Base-by-base conservation (phyloP, 257 asterid genomes). In the Galeopsis tetrahit region DNA sequence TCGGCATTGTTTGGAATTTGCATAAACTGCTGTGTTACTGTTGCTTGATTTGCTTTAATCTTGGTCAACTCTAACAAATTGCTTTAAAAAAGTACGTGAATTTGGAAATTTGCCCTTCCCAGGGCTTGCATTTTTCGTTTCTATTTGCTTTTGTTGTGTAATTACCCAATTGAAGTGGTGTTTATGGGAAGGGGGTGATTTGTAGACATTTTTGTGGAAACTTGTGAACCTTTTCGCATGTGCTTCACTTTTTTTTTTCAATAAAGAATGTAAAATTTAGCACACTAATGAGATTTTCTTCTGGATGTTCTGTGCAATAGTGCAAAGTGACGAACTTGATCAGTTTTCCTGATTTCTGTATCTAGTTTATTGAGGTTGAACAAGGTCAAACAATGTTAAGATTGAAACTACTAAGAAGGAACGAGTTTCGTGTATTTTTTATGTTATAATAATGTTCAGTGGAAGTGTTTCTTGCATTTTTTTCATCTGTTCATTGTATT, bases 1-100 rank as follows among this genome's bases (percentile, higher is more conserved):
- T 56, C 63, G 3, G 77, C 85, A 66, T 81, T 76, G 63, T 42
- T 9, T 46, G 80, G 39, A 70, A 58, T 73, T 75, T 63, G 79
- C 66, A 15, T 46, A 17, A 31, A 52, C 17, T 63, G 10, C 42
- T 42, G 28, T 33, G 40, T 56, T 7, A 40, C 42, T 74, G 1
- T 46, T 38, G 79, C 42, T 79, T 58, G 67, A 63, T 71, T 68
- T 67, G 66, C 68, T 58, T 55, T 35, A 17, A 4, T 65, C 63
- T 31, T 36, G 75, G 78, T 68, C 79, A 74, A 63, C 70, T 67
- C 21, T 63, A 55, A 31, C 15, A 14, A 57, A 10, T 33, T 36
- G 63, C 44, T 67, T 49, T 53, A 40, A 6, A 11, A 33, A 32
- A 58, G 40, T 58, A 2, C n/a, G 14, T 2, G 46, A 21, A 38